Base-by-base conservation (phyloP, 768 basidiomycete genomes). In the Mycena sanguinolenta region DNA sequence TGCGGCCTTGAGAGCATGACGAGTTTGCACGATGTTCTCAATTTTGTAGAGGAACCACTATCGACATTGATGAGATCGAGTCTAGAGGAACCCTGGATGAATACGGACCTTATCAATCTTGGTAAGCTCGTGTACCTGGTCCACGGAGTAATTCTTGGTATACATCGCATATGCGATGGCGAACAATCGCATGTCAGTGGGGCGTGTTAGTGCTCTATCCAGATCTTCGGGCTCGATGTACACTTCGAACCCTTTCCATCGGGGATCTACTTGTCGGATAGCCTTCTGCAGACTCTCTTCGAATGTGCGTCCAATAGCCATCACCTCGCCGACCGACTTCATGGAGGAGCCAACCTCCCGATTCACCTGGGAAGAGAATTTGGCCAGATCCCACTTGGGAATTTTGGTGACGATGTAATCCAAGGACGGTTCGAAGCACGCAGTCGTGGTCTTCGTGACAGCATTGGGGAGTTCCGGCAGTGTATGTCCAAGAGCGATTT, bases 361-460 rank as follows among this genome's bases (percentile, higher is more conserved):
- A 78, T 97, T 91, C 67, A 99, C 98, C 77, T 97, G 95, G 46
- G 91, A 84, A 25, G 93, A 93, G 86, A 99, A 99, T 82, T 99
- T 99, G 73, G 97, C 96, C 65, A 99, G 85, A 83, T 99, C 98
- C 97, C 98, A 99, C 81, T 98, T 98, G 70, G 98, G 98, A 73
- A 99, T 99, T 84, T 99, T 99, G 58, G 96, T 98, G 69, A 99
- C 98, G 77, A 99, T 98, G 82, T 99, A 99, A 81, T 99, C 98
- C 52, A 99, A 87, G 10, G 97, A 97, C 28, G 98, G 97, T 79
- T 99, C 98, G 82, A 99, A 99, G 83, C 98, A 99, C 2, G 98
- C 98, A 13, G 98, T 99, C 1, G 98, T 99, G 4, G 96, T 97
- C 84, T 99, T 99, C 59, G 98, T 99, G 71, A 99, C 98, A 46